phyloP scores from a whole-genome alignment of 2,329 filamentous ascomycete genomes.

The Penicillium crustosum region DNA sequence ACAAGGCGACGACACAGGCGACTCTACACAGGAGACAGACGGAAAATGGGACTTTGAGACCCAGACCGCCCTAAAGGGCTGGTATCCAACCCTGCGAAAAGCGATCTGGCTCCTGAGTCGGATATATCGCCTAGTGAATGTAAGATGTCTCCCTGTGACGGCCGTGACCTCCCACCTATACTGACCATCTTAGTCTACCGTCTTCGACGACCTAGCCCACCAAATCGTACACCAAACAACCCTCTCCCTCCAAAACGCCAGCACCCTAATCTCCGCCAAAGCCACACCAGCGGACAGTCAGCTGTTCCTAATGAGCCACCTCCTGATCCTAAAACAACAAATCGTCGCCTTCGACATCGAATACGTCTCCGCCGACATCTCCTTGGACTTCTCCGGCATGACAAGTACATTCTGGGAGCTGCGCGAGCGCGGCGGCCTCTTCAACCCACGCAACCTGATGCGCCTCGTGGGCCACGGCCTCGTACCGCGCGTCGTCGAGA shows the following conservation, averaged over 20 bases:
- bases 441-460: constrained; percentile 64
- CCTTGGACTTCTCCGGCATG: constrained; percentile 65
- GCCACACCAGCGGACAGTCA: constrained; percentile 69
- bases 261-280: constrained; percentile 66
- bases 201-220: constrained; percentile 71
- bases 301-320: constrained; percentile 90
- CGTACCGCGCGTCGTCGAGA: constrained; percentile 65
- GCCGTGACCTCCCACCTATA: neutral
- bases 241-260: constrained; percentile 74
- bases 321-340: constrained; percentile 93
- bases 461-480: constrained; percentile 59
- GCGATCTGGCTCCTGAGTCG: constrained; percentile 68
- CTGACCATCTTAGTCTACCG: constrained; percentile 53
- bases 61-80: constrained; percentile 58
- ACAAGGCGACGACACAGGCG: constrained; percentile 52
- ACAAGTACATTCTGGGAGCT: constrained; percentile 68
- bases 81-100: constrained; percentile 67
- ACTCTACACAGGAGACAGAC: constrained; percentile 44
- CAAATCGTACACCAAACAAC: constrained; percentile 90
- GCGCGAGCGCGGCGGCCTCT: constrained; percentile 63
- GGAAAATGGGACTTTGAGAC: constrained; percentile 56
- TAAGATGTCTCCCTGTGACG: constrained; percentile 29
- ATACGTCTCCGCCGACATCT: constrained; percentile 64
- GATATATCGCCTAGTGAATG: constrained; percentile 69
- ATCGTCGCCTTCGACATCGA: constrained; percentile 95